A percentile compares a stretch with the other conserved stretches of the same genome.
Evolutionary conservation across 352 stramenopile genomes (phyloP).

Genomic region (Chrysophaeum taylorii): DNA sequence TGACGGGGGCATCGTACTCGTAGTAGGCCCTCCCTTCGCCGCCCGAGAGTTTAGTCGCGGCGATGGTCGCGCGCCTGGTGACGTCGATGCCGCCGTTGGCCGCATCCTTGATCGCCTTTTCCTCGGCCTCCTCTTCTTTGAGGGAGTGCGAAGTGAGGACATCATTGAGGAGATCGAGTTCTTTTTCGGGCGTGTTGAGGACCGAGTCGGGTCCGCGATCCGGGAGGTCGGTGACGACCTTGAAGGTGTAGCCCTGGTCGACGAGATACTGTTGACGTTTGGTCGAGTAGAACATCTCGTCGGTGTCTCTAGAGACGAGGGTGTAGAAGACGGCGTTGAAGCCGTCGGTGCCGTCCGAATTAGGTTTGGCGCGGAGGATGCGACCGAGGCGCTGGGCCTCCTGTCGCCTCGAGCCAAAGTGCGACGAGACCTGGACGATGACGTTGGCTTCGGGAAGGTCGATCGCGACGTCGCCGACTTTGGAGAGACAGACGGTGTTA

Average conservation of each 20-base stretch:
- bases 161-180: conserved; percentile 24
- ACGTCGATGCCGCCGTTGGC: conserved; percentile 10
- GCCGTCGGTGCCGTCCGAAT: conserved; percentile 70
- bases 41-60: not conserved
- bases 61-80: not conserved
- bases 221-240: conserved; percentile 89
- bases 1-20: not conserved
- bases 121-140: conserved; percentile 16
- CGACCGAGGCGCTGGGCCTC: conserved; percentile 97
- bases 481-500: conserved; percentile 66
- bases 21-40: not conserved
- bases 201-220: conserved; percentile 45
- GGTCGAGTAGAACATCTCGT: conserved; percentile 98
- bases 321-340: conserved; percentile 99
- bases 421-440: conserved; percentile 96
- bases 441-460: conserved; percentile 99
- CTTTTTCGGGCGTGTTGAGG: conserved; percentile 47
- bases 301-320: conserved; percentile 94
- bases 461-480: conserved; percentile 97
- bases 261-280: conserved; percentile 99
- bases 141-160: conserved; percentile 8
- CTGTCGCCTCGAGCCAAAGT: conserved; percentile 96
- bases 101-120: conserved; percentile 9
- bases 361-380: conserved; percentile 94
- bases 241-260: conserved; percentile 99